Base-by-base conservation (phyloP, 176 grass and related monocot species). In the Poa pratensis region DNA sequence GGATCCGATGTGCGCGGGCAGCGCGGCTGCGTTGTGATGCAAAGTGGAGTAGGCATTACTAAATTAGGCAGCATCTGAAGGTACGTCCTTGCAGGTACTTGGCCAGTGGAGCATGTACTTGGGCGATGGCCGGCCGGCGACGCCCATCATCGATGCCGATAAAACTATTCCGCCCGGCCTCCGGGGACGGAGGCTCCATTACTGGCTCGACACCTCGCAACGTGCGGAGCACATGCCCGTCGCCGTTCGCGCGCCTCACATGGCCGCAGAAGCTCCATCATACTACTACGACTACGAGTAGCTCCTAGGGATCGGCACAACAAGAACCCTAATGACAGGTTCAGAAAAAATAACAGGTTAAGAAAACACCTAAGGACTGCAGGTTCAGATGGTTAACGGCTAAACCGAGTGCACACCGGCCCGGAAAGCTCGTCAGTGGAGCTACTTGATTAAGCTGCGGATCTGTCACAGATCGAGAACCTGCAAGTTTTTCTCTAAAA, bases 61-160 rank as follows among this genome's bases (percentile, higher is more conserved):
- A 62, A 50, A 50, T 51, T 66, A 24, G 77, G 84, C 50, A 70
- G 74, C 84, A 87, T 74, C 84, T 83, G 84, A 67, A 80, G 67
- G 89, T 87, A 87, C 88, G 85, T 87, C 84, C 89, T 89, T 87
- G 84, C 80, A 60, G 22, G 89, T 90, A 90, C 89, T 22, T 65
- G 70, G 70, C 6, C 70, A 67, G 62, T 66, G 28, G 26, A 60
- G 26, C 40, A 46, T 24, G 67, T 23, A 60, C n/a, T 60, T n/a
- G n/a, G n/a, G n/a, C n/a, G n/a, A n/a, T n/a, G n/a, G n/a, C n/a
- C n/a, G 71, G 82, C 49, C 28, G 28, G 43, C 43, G 70, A 73
- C 70, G 0, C 11, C 13, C 76, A 24, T 67, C 78, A 82, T 81
- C 77, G 22, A 81, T 78, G 45, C 19, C 82, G 43, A 62, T 84